Conservation (phyloP, 768 basidiomycete genomes). For the Leucocoprinus leucothites region DNA sequence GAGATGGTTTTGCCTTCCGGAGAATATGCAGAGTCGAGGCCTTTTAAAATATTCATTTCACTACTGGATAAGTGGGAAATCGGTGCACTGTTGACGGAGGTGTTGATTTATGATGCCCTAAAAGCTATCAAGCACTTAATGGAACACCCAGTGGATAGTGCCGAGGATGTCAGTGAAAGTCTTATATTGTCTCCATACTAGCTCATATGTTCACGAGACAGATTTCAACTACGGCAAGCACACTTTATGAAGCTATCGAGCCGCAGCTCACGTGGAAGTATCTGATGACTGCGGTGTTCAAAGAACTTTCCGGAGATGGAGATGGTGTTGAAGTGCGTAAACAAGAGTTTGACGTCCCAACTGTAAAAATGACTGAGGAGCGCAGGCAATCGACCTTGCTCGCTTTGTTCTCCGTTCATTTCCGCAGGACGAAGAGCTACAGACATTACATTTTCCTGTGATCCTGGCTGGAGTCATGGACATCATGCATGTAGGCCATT, state of each 20-base stretch:
- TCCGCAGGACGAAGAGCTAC: slow-evolving; percentile 87
- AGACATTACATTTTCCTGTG: slow-evolving; percentile 75
- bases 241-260: slow-evolving; percentile 91
- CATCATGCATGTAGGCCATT: slow-evolving; percentile 51
- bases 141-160: slow-evolving; percentile 46
- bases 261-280: slow-evolving; percentile 86
- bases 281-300: slow-evolving; percentile 54
- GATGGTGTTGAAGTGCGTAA: slow-evolving; percentile 44
- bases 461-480: slow-evolving; percentile 71
- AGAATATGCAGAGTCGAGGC: slow-evolving; percentile 75
- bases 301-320: slow-evolving; percentile 47
- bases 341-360: too few species aligned
- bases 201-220: slow-evolving; percentile 23
- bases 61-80: slow-evolving; percentile 97
- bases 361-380: neutral
- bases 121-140: slow-evolving; percentile 61
- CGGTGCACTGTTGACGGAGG: slow-evolving; percentile 75
- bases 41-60: slow-evolving; percentile 96
- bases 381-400: slow-evolving; percentile 64
- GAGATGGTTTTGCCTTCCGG: slow-evolving; percentile 75
- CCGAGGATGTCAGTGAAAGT: slow-evolving; percentile 54
- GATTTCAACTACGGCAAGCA: slow-evolving; percentile 80
- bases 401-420: slow-evolving; percentile 74
- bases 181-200: neutral
- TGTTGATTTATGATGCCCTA: slow-evolving; percentile 76